These are phyloP conservation scores for Penicillium robsamsonii DNA, from an alignment of 495 filamentous ascomycete genomes.

Conservation along the genomic window DNA sequence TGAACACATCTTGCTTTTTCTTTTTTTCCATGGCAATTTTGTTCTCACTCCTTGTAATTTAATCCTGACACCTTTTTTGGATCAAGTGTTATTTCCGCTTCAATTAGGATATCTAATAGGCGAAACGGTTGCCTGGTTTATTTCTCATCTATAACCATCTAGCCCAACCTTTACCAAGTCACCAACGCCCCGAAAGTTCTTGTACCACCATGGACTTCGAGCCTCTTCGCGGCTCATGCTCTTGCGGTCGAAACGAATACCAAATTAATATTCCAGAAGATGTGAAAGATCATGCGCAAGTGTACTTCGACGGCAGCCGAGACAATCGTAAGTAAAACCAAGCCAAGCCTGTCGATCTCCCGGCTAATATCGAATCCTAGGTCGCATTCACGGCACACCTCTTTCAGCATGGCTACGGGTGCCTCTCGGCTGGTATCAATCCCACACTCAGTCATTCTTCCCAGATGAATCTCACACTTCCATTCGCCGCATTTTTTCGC, in stretches of 20 bases:
- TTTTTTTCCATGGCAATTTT: slow-evolving; percentile 5
- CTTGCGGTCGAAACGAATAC: slow-evolving; percentile 84
- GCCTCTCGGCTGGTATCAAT: slow-evolving; percentile 72
- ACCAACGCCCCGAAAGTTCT: slow-evolving; percentile 1
- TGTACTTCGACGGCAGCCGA: slow-evolving; percentile 66
- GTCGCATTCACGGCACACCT: slow-evolving; percentile 63
- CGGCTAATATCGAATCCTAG: slow-evolving; percentile 38
- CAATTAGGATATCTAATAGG: neutral
- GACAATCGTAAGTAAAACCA: slow-evolving; percentile 58
- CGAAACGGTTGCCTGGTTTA: neutral
- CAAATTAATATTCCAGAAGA: slow-evolving; percentile 63
- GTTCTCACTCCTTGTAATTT: neutral
- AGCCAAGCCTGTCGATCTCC: slow-evolving; percentile 9
- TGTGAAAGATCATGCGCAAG: slow-evolving; percentile 53
- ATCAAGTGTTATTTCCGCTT: neutral
- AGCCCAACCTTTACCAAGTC: neutral
- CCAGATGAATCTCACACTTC: slow-evolving; percentile 70
- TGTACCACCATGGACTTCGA: slow-evolving; percentile 34
- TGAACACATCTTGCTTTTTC: slow-evolving; percentile 11
- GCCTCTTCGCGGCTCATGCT: slow-evolving; percentile 70
- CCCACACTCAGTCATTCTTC: slow-evolving; percentile 66
- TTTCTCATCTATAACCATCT: slow-evolving; percentile 1
- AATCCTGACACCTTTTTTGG: neutral
- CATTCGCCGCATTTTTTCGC: slow-evolving; percentile 71
- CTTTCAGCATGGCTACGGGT: slow-evolving; percentile 77